Percentiles rank a stretch among this genome's conserved stretches.
phyloP scores from a whole-genome alignment of 2,329 filamentous ascomycete genomes.

The Fusarium beomiforme region DNA sequence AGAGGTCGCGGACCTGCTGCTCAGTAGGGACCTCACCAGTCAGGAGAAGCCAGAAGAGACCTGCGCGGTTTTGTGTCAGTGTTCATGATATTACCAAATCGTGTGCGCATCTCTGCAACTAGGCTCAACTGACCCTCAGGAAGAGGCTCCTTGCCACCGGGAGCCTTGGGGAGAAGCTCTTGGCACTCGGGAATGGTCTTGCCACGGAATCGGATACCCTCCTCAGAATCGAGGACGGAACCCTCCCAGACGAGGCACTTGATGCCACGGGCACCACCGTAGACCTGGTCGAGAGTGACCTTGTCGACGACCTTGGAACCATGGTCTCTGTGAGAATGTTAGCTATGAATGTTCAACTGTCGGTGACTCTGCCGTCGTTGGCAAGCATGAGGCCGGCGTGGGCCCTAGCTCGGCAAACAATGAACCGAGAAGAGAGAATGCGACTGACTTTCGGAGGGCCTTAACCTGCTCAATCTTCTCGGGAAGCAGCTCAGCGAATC shows the following conservation, averaged over 20 bases:
- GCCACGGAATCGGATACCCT: slow-evolving; percentile 99
- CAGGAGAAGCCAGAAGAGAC: slow-evolving; percentile 99
- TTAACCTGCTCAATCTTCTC: slow-evolving; percentile 99
- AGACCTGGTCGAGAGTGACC: slow-evolving; percentile 99
- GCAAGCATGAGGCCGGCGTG: slow-evolving; percentile 17
- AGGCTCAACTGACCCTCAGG: slow-evolving; percentile 75
- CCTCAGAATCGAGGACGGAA: slow-evolving; percentile 96
- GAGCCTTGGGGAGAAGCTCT: slow-evolving; percentile 94
- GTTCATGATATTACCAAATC: background rate
- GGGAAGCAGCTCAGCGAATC: slow-evolving; percentile 94
- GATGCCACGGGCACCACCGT: slow-evolving; percentile 98
- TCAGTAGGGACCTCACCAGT: slow-evolving; percentile 97
- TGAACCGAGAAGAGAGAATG: slow-evolving; percentile 25
- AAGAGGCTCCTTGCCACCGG: slow-evolving; percentile 94
- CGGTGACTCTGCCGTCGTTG: slow-evolving; percentile 3
- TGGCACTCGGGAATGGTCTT: slow-evolving; percentile 99
- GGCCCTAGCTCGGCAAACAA: slow-evolving; percentile 21
- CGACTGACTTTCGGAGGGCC: slow-evolving; percentile 89
- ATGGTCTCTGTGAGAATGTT: slow-evolving; percentile 73
- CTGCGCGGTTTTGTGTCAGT: slow-evolving; percentile 51
- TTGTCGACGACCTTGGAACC: slow-evolving; percentile 96
- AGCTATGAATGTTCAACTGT: slow-evolving; percentile 22
- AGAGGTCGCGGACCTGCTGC: slow-evolving; percentile 98
- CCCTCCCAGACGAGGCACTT: slow-evolving; percentile 99
- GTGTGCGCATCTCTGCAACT: background rate